Percentiles rank a stretch among this genome's conserved stretches.
Conservation (phyloP, 2,329 filamentous ascomycete genomes). For the Curvularia hawaiiensis region DNA sequence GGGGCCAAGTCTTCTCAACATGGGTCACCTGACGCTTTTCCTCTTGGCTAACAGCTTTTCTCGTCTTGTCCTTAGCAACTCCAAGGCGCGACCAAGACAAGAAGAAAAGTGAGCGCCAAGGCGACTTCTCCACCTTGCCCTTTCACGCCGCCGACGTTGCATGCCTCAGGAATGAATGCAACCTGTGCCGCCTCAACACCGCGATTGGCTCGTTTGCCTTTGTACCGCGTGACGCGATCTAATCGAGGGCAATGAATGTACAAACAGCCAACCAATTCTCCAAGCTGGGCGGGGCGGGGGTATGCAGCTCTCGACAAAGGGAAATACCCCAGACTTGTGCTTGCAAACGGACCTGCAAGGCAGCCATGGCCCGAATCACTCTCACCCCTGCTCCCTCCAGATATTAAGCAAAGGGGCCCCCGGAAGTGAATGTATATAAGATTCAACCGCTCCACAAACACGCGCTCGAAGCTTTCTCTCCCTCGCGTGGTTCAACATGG, state of each 20-base stretch:
- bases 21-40: neutral
- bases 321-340: neutral
- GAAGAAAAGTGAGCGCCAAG: slow-evolving; percentile 1
- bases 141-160: slow-evolving; percentile 7
- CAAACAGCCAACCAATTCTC: neutral
- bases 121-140: slow-evolving; percentile 4
- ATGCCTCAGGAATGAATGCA: neutral
- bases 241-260: neutral
- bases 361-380: neutral
- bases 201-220: neutral
- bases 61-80: neutral
- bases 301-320: neutral
- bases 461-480: neutral
- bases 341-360: neutral
- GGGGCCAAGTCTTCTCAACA: neutral
- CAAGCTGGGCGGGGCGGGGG: neutral
- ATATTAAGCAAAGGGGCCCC: neutral
- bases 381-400: neutral
- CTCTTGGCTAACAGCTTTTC: neutral
- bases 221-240: slow-evolving; percentile 6
- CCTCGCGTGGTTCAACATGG: slow-evolving; percentile 3
- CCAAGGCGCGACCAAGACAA: slow-evolving; percentile 1
- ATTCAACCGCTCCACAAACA: neutral
- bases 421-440: neutral
- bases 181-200: neutral